Conservation (phyloP, 371 early-diverging fungal genomes). For the Batrachochytrium dendrobatidis region DNA sequence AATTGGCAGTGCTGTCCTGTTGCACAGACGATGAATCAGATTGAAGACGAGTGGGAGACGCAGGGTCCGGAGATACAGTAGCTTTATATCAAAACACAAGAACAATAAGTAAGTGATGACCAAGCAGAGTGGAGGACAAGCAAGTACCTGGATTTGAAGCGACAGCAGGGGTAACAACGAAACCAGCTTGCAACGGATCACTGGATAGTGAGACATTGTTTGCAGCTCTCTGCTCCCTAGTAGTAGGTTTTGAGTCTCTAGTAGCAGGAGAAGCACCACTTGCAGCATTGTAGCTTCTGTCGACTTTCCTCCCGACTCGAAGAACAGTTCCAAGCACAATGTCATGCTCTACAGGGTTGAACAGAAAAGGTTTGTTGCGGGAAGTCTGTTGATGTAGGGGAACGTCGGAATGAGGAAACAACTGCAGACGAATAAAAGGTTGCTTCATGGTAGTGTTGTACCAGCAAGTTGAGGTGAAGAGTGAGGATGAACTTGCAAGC, state of each 20-base stretch:
- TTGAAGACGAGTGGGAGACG: too few species aligned
- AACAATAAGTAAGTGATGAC: too few species aligned
- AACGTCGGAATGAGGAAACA: constrained; percentile 21
- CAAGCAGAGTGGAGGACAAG: background rate
- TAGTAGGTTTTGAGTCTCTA: background rate
- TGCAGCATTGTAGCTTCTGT: too few species aligned
- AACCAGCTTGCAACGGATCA: background rate
- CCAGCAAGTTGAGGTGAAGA: background rate
- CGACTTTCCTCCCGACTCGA: constrained; percentile 38
- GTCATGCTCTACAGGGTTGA: constrained; percentile 35
- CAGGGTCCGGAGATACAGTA: too few species aligned
- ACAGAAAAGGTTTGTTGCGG: constrained; percentile 19
- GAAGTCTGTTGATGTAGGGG: constrained; percentile 10
- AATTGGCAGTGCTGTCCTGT: too few species aligned
- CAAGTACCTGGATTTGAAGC: background rate
- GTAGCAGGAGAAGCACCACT: background rate
- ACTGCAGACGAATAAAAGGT: constrained; percentile 13
- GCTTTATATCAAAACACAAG: too few species aligned
- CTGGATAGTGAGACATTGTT: constrained; percentile 11
- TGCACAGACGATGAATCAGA: too few species aligned
- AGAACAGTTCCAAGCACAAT: constrained; percentile 25
- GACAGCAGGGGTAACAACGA: background rate
- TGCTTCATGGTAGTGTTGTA: background rate
- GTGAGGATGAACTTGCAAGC: background rate
- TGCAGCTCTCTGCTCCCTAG: constrained; percentile 1